Evolutionary conservation across 192 early-diverging fungal genomes (phyloP).

Genomic region (Coemansia sp.): DNA sequence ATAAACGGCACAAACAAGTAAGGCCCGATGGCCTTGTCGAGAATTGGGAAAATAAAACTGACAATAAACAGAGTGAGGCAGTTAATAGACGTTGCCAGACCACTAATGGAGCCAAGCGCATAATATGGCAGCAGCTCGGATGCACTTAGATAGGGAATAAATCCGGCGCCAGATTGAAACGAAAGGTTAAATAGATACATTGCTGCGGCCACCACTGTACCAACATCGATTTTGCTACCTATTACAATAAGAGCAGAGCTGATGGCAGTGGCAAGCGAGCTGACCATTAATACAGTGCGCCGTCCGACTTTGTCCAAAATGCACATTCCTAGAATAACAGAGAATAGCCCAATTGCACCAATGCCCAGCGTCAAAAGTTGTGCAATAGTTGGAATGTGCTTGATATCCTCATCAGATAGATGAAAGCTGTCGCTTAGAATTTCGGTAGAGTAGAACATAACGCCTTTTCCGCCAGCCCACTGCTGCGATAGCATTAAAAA

Average conservation of each 20-base stretch:
- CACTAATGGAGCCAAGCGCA: constrained; percentile 64
- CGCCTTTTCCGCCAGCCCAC: constrained; percentile 87
- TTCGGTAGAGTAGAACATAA: constrained; percentile 81
- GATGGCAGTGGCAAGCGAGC: constrained; percentile 65
- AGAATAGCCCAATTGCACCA: constrained; percentile 69
- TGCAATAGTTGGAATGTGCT: constrained; percentile 58
- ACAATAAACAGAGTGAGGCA: constrained; percentile 68
- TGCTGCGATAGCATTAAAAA: constrained; percentile 81
- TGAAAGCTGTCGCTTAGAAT: constrained; percentile 64
- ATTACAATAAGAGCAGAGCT: constrained; percentile 58
- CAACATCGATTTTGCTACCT: constrained; percentile 60
- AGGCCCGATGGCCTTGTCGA: constrained; percentile 53
- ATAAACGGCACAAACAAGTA: constrained; percentile 71
- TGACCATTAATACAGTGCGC: constrained; percentile 60
- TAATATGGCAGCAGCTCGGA: constrained; percentile 74
- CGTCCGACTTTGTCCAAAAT: constrained; percentile 78
- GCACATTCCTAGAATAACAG: constrained; percentile 70
- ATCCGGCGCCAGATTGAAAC: constrained; percentile 81
- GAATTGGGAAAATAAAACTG: constrained; percentile 61
- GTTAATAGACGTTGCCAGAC: constrained; percentile 65
- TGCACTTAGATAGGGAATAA: constrained; percentile 80
- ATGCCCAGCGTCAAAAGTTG: constrained; percentile 78
- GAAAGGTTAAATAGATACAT: constrained; percentile 74
- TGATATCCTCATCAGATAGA: constrained; percentile 32
- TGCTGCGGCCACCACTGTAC: constrained; percentile 59